A percentile compares a stretch with the other conserved stretches of the same genome.
phyloP scores from a whole-genome alignment of 345 rosid species.

The Lepidium didymum region DNA sequence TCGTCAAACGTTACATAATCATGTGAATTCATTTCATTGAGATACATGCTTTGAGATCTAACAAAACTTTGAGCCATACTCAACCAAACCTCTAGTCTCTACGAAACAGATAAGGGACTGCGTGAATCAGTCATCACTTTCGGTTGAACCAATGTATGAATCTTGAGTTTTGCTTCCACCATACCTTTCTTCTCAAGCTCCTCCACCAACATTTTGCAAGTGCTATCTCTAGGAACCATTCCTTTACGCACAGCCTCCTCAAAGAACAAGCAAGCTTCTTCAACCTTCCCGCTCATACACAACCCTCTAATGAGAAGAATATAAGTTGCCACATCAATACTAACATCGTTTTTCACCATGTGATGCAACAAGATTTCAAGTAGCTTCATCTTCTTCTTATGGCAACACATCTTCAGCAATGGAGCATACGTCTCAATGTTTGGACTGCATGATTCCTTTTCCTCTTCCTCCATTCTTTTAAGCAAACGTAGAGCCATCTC shows the following conservation, averaged over 20 bases:
- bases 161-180: slow-evolving; percentile 39
- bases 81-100: slow-evolving; percentile 1
- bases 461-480: slow-evolving; percentile 50
- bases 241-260: slow-evolving; percentile 61
- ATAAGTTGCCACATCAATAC: slow-evolving; percentile 54
- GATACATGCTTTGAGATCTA: not conserved
- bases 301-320: slow-evolving; percentile 50
- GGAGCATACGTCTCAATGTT: slow-evolving; percentile 52
- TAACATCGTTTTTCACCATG: slow-evolving; percentile 62
- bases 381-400: slow-evolving; percentile 60
- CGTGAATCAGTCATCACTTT: not conserved
- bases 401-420: slow-evolving; percentile 64
- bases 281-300: slow-evolving; percentile 49
- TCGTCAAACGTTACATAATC: not conserved
- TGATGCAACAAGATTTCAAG: slow-evolving; percentile 51
- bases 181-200: slow-evolving; percentile 47
- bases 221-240: slow-evolving; percentile 48
- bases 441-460: slow-evolving; percentile 48
- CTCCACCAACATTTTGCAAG: slow-evolving; percentile 40
- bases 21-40: not conserved
- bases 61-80: slow-evolving; percentile 12
- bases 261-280: slow-evolving; percentile 58
- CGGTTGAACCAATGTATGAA: slow-evolving; percentile 39
- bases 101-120: not conserved
- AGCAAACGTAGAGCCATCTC: slow-evolving; percentile 59